Base-by-base conservation (phyloP, 1,284 basidiomycete genomes). In the Puccinia sorghi region DNA sequence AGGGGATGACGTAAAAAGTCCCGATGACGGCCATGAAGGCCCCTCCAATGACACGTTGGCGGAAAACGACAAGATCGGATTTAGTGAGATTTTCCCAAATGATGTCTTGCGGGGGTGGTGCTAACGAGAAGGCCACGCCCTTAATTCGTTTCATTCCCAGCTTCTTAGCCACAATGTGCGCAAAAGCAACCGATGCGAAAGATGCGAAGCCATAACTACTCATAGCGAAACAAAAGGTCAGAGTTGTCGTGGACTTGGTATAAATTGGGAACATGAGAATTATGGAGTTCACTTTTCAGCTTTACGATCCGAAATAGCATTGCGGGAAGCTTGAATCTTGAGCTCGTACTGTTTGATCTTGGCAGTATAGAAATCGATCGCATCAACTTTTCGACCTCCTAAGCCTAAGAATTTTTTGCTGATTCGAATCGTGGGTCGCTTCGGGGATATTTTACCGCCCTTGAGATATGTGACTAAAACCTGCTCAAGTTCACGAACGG, bases 1-100 rank as follows among this genome's bases (percentile, higher is more conserved):
- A 85, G 13, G 94, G 94, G 6, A 95, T 87, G n/a, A 93, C 95
- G 86, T 97, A 94, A 86, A 96, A 89, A 86, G 93, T 93, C 84
- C 92, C 94, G 70, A 84, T 80, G 59, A 90, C 82, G 15, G 87
- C 86, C 67, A 97, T 88, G 84, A 91, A 88, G 63, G 91, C 80
- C 85, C 92, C 92, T 39, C 94, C 94, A 41, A 91, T 86, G 43
- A 88, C 86, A 81, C 88, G 88, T 84, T 92, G 90, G 70, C 90
- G 88, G 22, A 88, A 85, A 22, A 92, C 84, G 81, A 92, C 90
- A 9, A 86, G 87, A 41, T 90, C 87, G 4, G 90, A 89, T 83
- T 89, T 90, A 82, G 89, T 90, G 85, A 97, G 87, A 84, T 97
- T 97, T 64, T 88, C 86, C 94, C 94, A 97, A 59, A 96, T 84